Evolutionary conservation across 164 flowering plant species (phyloP).

Genomic region (Macadamia tetraphylla): DNA sequence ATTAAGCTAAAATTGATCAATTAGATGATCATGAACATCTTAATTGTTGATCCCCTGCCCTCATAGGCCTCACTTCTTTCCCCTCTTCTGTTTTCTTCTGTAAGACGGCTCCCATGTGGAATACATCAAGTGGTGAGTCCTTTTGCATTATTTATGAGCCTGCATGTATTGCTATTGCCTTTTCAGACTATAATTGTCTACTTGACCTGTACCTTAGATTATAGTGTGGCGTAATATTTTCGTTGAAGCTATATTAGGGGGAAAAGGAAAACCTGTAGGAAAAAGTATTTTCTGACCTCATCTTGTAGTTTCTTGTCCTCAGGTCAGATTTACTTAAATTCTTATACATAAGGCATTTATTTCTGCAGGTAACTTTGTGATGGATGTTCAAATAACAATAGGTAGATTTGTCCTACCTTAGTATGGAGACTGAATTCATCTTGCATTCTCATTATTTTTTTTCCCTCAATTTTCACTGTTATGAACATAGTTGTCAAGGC

Average conservation of each 20-base stretch:
- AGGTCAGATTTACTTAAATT: slow-evolving; percentile 16
- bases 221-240: neutral
- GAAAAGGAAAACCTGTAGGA: neutral
- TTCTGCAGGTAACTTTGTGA: slow-evolving; percentile 86
- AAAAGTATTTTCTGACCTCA: neutral
- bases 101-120: neutral
- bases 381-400: slow-evolving; percentile 86
- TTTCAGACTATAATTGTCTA: too few species aligned
- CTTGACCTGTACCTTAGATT: neutral
- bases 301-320: slow-evolving; percentile 10
- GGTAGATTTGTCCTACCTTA: slow-evolving; percentile 53
- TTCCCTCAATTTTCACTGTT: slow-evolving; percentile 1
- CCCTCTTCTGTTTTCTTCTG: too few species aligned
- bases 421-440: slow-evolving; percentile 3
- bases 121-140: slow-evolving; percentile 1
- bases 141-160: neutral
- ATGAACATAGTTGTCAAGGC: neutral
- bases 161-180: neutral
- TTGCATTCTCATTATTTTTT: slow-evolving; percentile 12
- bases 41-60: neutral
- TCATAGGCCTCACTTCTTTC: too few species aligned
- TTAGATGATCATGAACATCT: neutral
- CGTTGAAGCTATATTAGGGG: neutral
- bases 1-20: neutral
- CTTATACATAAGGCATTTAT: slow-evolving; percentile 52